A percentile compares a stretch with the other conserved stretches of the same genome.
Evolutionary conservation across 176 grass and related monocot genomes (phyloP).

Genomic region (Musa itinerans): DNA sequence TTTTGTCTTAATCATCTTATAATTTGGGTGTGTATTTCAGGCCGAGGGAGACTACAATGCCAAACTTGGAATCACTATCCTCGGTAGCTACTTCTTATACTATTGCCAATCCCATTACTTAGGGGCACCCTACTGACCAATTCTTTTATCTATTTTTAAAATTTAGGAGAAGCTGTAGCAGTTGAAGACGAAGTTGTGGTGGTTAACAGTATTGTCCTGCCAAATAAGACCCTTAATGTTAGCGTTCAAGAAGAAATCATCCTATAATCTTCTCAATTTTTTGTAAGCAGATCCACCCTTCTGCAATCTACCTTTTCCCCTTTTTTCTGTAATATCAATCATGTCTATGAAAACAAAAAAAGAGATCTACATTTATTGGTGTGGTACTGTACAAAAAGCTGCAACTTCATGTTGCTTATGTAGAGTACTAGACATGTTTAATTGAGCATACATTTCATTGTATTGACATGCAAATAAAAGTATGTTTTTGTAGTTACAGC

Average conservation of each 20-base stretch:
- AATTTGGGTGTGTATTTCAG: constrained; percentile 44
- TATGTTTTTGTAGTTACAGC: too few relatives aligned
- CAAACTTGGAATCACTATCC: constrained; percentile 97
- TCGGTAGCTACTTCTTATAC: constrained; percentile 46
- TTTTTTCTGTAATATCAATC: not conserved
- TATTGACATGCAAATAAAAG: too few relatives aligned
- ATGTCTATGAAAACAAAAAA: too few relatives aligned
- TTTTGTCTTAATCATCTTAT: not conserved
- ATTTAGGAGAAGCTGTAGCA: constrained; percentile 76
- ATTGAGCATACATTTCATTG: too few relatives aligned
- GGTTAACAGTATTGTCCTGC: constrained; percentile 75
- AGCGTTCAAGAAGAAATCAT: constrained; percentile 99
- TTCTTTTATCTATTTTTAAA: not conserved
- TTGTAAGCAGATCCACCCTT: not conserved
- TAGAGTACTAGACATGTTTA: too few relatives aligned
- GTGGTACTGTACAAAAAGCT: not conserved
- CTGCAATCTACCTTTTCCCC: not conserved
- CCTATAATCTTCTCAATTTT: constrained; percentile 31
- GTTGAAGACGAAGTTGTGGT: constrained; percentile 99
- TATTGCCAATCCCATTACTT: not conserved
- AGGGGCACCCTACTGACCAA: constrained; percentile 21
- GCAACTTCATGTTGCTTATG: too few relatives aligned
- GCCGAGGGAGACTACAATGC: constrained; percentile 76
- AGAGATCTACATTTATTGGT: not conserved
- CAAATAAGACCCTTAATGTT: constrained; percentile 84